Evolutionary conservation across 257 asterid genomes (phyloP).

Genomic region (Ophiorrhiza pumila): DNA sequence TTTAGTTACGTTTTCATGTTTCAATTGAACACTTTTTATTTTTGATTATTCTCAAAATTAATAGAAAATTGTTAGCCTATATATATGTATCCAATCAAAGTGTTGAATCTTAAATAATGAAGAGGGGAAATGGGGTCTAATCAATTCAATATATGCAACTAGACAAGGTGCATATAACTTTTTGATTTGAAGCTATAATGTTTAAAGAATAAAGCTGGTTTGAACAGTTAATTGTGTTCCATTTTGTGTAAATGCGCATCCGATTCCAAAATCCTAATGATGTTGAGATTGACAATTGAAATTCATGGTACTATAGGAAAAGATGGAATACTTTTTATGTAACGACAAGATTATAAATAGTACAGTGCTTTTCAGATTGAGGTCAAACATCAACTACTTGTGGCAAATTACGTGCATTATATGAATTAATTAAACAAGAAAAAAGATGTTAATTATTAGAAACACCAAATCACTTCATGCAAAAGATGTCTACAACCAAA

Average conservation of each 20-base stretch:
- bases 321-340: background rate
- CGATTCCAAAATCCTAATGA: background rate
- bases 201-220: background rate
- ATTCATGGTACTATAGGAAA: background rate
- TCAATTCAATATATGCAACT: background rate
- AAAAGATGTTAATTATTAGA: background rate
- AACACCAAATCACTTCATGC: background rate
- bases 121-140: too few species aligned
- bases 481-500: background rate
- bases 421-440: background rate
- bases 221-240: background rate
- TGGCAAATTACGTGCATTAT: background rate
- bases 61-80: too few species aligned
- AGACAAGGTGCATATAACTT: background rate
- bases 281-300: background rate
- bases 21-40: too few species aligned
- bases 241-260: background rate
- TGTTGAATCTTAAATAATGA: too few species aligned
- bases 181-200: background rate
- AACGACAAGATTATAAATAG: background rate
- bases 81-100: too few species aligned
- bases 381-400: background rate
- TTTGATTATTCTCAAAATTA: too few species aligned
- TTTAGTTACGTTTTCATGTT: too few species aligned
- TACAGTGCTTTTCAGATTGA: background rate